A percentile compares a stretch with the other conserved stretches of the same genome.
Conservation (phyloP, 768 basidiomycete species). For the Leccinum pellstonianum region DNA sequence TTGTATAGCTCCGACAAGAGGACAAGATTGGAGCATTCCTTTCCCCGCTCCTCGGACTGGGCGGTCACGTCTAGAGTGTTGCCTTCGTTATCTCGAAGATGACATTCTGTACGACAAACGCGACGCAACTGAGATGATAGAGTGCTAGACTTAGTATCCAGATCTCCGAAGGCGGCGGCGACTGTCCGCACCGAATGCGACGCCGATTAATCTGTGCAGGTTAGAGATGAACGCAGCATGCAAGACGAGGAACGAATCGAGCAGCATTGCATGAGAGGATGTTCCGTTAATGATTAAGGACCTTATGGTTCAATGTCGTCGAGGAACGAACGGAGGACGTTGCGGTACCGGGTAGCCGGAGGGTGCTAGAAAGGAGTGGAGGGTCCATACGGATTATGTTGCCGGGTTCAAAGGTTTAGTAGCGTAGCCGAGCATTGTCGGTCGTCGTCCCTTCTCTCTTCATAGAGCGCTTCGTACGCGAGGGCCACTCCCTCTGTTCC, state of each 20-base stretch:
- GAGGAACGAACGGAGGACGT: too few species aligned
- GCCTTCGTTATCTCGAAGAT: constrained; percentile 41
- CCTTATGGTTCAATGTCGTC: too few species aligned
- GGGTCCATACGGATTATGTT: too few species aligned
- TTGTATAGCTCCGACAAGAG: constrained; percentile 95
- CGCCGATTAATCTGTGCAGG: constrained; percentile 76
- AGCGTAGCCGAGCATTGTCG: too few species aligned
- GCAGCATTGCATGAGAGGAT: constrained; percentile 72
- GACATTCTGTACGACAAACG: constrained; percentile 73
- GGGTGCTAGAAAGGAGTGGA: too few species aligned
- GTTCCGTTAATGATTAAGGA: constrained; percentile 65
- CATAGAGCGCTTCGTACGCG: too few species aligned
- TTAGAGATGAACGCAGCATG: constrained; percentile 84
- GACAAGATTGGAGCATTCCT: constrained; percentile 87
- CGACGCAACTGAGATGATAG: constrained; percentile 48
- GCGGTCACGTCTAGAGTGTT: constrained; percentile 12
- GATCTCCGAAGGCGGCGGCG: not conserved
- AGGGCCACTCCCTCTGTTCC: too few species aligned
- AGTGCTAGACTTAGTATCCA: not conserved
- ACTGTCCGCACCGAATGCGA: constrained; percentile 77
- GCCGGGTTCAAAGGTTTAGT: too few species aligned
- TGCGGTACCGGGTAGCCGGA: too few species aligned
- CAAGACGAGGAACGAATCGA: constrained; percentile 88
- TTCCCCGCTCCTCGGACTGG: constrained; percentile 51
- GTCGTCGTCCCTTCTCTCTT: too few species aligned